Conservation (phyloP, 148 eudicot genomes). For the Arctostaphylos glauca region DNA sequence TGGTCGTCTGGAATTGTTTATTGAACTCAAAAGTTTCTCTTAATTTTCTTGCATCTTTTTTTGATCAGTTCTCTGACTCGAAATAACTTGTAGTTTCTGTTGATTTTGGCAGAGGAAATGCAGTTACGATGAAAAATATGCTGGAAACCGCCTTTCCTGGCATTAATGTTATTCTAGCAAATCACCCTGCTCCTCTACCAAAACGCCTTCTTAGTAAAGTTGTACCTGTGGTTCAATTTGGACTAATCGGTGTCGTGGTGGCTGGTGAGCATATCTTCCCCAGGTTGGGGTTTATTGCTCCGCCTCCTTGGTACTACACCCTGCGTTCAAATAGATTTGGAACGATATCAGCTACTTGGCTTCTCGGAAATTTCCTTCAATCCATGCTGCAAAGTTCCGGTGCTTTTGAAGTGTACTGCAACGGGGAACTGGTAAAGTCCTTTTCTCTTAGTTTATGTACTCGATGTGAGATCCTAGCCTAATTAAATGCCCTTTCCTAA, state of each 20-base stretch:
- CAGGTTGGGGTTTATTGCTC: conserved; percentile 71
- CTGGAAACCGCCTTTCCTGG: conserved; percentile 84
- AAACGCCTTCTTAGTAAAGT: conserved; percentile 81
- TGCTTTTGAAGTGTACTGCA: conserved; percentile 83
- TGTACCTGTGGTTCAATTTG: conserved; percentile 79
- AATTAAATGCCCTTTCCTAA: conserved; percentile 2
- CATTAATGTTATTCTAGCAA: conserved; percentile 67
- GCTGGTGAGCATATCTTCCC: conserved; percentile 97
- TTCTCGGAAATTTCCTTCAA: conserved; percentile 83
- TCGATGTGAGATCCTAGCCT: neutral
- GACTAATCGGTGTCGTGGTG: conserved; percentile 60
- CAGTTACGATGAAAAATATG: conserved; percentile 92
- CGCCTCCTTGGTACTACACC: conserved; percentile 84
- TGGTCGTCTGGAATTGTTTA: neutral
- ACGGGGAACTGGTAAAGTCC: conserved; percentile 69
- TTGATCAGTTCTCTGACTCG: neutral
- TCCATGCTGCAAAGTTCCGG: conserved; percentile 81
- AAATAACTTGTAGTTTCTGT: conserved; percentile 5
- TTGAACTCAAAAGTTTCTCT: neutral
- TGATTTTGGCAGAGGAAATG: conserved; percentile 62
- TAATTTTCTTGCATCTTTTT: neutral
- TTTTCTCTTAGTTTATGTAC: neutral
- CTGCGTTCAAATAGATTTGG: conserved; percentile 93
- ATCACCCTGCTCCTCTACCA: conserved; percentile 87
- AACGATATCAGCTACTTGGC: conserved; percentile 90